Conservation (phyloP, 768 basidiomycete genomes). For the Macrolepiota fuliginosa region DNA sequence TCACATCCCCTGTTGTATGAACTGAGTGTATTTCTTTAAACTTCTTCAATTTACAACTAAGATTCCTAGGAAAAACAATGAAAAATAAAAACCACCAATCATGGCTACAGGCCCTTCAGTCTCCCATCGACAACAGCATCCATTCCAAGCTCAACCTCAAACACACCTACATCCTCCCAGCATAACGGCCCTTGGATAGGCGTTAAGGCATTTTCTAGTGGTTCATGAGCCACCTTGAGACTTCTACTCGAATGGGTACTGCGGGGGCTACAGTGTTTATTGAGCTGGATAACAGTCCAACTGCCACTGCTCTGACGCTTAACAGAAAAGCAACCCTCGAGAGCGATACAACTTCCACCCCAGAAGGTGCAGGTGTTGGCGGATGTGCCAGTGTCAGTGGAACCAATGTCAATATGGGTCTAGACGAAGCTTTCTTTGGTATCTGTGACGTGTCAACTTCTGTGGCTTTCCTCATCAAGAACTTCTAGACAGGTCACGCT, state of each 20-base stretch:
- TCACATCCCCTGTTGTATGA: too few species aligned
- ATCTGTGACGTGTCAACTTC: background rate
- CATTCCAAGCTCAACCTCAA: too few species aligned
- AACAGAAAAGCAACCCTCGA: constrained; percentile 17
- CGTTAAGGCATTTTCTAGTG: too few species aligned
- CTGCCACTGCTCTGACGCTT: constrained; percentile 25
- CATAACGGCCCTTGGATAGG: too few species aligned
- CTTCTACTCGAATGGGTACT: constrained; percentile 34
- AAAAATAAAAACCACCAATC: too few species aligned
- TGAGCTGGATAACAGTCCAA: constrained; percentile 36
- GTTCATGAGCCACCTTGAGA: constrained; percentile 42
- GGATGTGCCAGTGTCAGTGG: constrained; percentile 7
- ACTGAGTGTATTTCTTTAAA: too few species aligned
- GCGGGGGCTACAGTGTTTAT: constrained; percentile 39
- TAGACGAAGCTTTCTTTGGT: constrained; percentile 8
- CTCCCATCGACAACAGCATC: too few species aligned
- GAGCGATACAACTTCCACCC: background rate
- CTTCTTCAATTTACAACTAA: too few species aligned
- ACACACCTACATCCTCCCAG: too few species aligned
- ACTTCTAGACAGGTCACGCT: background rate
- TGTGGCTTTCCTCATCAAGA: background rate
- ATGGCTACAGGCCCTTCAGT: too few species aligned
- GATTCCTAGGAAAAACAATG: too few species aligned
- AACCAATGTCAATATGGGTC: constrained; percentile 7
- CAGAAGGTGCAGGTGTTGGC: background rate